phyloP scores from a whole-genome alignment of 176 grass and related monocot genomes.

The Rhynchospora pubera region DNA sequence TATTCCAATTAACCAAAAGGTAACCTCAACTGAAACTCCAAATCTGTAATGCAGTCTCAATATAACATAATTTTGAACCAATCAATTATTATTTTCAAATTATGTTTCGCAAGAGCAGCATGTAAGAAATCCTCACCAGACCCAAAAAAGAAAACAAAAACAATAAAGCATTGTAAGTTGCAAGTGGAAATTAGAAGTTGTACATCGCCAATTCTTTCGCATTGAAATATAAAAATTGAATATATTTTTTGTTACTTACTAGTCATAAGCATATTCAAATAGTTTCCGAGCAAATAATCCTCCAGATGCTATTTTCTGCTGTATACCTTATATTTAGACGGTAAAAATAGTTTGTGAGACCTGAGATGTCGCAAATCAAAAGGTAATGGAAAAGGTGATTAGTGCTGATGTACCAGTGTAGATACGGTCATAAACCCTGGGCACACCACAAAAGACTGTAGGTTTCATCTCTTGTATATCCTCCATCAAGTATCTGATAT shows the following conservation, averaged over 20 bases:
- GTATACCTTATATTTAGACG: conserved; percentile 76
- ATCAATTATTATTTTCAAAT: background rate
- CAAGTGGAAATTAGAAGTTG: background rate
- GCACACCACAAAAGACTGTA: conserved; percentile 91
- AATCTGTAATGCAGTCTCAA: background rate
- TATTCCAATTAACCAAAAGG: too few species aligned
- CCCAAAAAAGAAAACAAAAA: background rate
- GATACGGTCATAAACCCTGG: conserved; percentile 91
- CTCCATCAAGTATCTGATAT: conserved; percentile 84
- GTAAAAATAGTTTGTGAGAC: background rate
- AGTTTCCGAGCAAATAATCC: conserved; percentile 56
- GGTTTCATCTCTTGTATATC: conserved; percentile 87
- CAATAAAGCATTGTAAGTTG: background rate
- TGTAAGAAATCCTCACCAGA: background rate
- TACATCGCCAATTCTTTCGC: background rate
- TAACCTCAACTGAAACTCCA: too few species aligned
- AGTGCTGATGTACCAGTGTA: conserved; percentile 46
- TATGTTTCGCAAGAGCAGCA: background rate
- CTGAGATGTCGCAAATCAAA: background rate
- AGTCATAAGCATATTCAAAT: conserved; percentile 84
- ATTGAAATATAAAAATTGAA: background rate
- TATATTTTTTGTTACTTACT: conserved; percentile 40
- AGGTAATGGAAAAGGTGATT: background rate
- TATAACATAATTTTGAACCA: background rate
- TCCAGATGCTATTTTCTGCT: conserved; percentile 69